Evolutionary conservation across 441 rosid species (phyloP), one percentile per base, ranked within the genome.

Genomic region (Croton setiger): DNA sequence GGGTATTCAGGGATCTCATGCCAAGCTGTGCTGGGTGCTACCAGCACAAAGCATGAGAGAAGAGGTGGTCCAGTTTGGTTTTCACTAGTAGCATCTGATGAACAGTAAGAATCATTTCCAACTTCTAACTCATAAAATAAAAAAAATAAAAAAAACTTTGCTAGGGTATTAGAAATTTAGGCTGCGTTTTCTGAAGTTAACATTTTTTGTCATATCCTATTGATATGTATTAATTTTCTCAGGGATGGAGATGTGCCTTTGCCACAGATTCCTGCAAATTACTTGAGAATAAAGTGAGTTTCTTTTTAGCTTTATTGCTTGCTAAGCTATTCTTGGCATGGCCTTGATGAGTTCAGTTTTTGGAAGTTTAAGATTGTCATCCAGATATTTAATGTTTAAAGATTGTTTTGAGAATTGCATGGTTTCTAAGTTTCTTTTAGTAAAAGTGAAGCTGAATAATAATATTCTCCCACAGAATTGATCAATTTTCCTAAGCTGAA

Each of bases 241-340:
- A 89, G 95, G 87, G 81, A 83, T 75, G 95, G 82, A 59, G 81
- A 81, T 63, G 81, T 76, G 63, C 76, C 85, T 58, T 80, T 88
- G 85, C 92, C 90, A 0, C 95, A 87, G 74, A 79, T 87, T 75
- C 74, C 90, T 64, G 71, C 87, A 56, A 68, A 84, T 78, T 89
- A 80, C 86, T 73, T 89, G 78, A 83, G 87, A 76, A 78, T 87
- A 75, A 87, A 89, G 92, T 87, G 79, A 87, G 95, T 85, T 72
- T 63, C 75, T 27, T 60, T 72, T 57, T 66, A 20, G n/a, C 66
- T 63, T 48, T 63, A 48, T 43, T 44, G 62, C 51, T 41, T 58
- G 47, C 67, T 71, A 51, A 3, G 9, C 49, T 59, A 45, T 41
- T 58, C 48, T 33, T 49, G 53, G 2, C 48, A 18, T 64, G 39